Percentiles rank a stretch among this genome's conserved stretches.
Evolutionary conservation across 1,284 basidiomycete species (phyloP).

Genomic region (Moesziomyces parantarcticus): DNA sequence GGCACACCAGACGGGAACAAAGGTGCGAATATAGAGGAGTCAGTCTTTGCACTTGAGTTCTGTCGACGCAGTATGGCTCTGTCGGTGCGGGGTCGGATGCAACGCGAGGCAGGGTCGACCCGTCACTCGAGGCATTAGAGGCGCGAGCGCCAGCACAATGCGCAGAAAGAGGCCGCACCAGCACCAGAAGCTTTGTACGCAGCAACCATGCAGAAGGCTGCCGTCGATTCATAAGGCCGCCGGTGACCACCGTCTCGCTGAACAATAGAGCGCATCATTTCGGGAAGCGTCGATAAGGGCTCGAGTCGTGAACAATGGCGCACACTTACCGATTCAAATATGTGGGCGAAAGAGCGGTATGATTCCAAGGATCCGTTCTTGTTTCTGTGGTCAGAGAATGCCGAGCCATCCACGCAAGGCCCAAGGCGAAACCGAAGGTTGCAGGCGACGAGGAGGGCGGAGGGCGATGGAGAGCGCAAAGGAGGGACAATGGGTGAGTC

Average conservation of each 20-base stretch:
- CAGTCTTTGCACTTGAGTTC: not conserved
- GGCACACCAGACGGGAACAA: not conserved
- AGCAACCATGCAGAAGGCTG: conserved; percentile 5
- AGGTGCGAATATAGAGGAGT: not conserved
- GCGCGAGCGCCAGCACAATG: conserved; percentile 1
- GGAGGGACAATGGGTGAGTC: not conserved
- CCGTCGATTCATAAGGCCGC: conserved; percentile 14
- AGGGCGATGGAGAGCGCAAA: no score
- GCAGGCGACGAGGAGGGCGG: not conserved
- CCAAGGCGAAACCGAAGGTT: not conserved
- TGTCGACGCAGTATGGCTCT: not conserved
- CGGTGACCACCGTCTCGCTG: not conserved
- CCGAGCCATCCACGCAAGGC: not conserved
- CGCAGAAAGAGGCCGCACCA: conserved; percentile 1
- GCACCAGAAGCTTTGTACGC: conserved; percentile 5
- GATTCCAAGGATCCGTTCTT: conserved; percentile 14
- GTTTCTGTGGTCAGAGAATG: conserved; percentile 1
- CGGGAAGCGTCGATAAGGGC: conserved; percentile 1
- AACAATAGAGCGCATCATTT: conserved; percentile 8
- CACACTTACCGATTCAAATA: conserved; percentile 24
- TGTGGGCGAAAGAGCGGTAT: conserved; percentile 4
- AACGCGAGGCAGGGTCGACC: not conserved
- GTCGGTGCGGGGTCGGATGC: not conserved
- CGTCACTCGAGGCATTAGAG: not conserved
- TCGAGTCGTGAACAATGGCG: not conserved